Evolutionary conservation across 352 stramenopile genomes (phyloP), one percentile per base, ranked within the genome.

Genomic region (Globisporangium abappressorium): DNA sequence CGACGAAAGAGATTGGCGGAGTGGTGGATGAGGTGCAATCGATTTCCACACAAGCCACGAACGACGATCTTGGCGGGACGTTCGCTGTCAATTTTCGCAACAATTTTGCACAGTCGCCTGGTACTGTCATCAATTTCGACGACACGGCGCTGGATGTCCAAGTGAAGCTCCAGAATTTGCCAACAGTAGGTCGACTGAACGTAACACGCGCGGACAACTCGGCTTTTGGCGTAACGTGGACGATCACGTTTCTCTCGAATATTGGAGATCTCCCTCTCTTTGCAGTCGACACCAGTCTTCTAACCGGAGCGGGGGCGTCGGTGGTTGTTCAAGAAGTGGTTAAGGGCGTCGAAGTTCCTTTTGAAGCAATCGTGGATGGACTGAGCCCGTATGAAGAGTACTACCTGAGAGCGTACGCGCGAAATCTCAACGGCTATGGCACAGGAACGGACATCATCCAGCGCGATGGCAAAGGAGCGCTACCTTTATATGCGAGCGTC

Each of bases 41-140:
- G 2, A 82, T 94, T 34, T 78, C 78, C 9, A 81, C 73, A 0
- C 65, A 54, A 9, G 78, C 83, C 36, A 74, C 49, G 3, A 62
- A 65, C 11, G 59, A 82, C 14, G 75, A 91, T 26, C 71, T 94
- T 14, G 69, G 69, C 8, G 87, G 87, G 5, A 81, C 80, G 14
- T 90, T 94, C 62, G 55, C 70, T 3, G 56, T 92, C 6, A 90
- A 90, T n/a, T 94, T 94, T 38, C 78, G 78, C 55, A 81, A 80
- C 22, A 73, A 72, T 12, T 78, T 85, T 49, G 61, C 41, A 0
- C 63, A 85, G 56, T 78, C 77, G 0, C 33, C 60, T 2, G 77
- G 78, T 8, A 84, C 75, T 30, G 70, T 86, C 3, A 78, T 94
- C 60, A 89, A 90, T 66, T 82, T 75, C 64, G 81, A 92, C 51